These are phyloP conservation scores for Cornus kousa DNA, from an alignment of 148 eudicot genomes.

Conservation along the genomic window DNA sequence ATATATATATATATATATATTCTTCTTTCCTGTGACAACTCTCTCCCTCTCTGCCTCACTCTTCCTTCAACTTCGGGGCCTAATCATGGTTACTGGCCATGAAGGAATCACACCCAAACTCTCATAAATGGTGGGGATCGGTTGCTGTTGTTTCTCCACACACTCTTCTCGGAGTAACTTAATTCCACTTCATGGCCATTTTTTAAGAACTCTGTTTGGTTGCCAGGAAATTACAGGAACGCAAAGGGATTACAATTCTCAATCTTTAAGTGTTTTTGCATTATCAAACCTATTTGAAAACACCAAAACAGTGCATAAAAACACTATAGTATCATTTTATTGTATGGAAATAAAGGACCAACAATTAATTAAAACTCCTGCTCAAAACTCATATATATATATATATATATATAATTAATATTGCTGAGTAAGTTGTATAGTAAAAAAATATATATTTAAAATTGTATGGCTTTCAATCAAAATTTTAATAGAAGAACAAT, in stretches of 20 bases:
- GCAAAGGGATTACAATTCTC: background rate
- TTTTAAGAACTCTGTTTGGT: background rate
- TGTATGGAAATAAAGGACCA: too few species aligned
- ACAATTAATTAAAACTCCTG: too few species aligned
- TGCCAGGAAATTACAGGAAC: background rate
- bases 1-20: too few species aligned
- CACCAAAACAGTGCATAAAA: background rate
- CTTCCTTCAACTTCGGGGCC: conserved; percentile 49
- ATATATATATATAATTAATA: too few species aligned
- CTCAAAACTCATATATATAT: too few species aligned
- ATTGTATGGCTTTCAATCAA: too few species aligned
- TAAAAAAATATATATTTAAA: too few species aligned
- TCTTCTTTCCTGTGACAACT: too few species aligned
- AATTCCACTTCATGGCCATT: background rate
- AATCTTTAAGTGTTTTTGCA: background rate
- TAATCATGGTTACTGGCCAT: conserved; percentile 14
- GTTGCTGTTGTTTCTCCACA: conserved; percentile 38
- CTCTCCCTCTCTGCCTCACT: too few species aligned
- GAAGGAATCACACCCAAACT: background rate
- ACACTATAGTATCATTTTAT: background rate
- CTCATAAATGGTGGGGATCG: conserved; percentile 60
- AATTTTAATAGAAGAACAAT: too few species aligned
- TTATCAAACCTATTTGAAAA: too few species aligned
- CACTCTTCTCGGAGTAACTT: conserved; percentile 59
- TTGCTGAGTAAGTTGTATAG: too few species aligned